These are phyloP conservation scores for Yarrowia sp. DNA, from an alignment of 805 yeast species.

Conservation along the genomic window DNA sequence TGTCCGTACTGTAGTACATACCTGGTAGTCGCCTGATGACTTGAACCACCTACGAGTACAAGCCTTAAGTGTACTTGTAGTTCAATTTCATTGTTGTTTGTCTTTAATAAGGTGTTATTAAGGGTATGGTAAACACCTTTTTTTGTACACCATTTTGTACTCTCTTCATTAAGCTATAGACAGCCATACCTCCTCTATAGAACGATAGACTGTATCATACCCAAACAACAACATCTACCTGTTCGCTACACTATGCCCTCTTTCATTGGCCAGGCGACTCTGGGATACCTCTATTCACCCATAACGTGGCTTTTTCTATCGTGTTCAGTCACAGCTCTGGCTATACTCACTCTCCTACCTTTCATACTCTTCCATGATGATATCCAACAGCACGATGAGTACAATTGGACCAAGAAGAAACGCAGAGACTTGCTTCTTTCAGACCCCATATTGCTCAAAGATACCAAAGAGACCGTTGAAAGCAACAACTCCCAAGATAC, in stretches of 20 bases:
- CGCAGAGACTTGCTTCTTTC: background rate
- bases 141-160: too few relatives aligned
- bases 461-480: background rate
- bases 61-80: too few relatives aligned
- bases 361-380: conserved; percentile 4
- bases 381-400: conserved; percentile 3
- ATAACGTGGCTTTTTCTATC: conserved; percentile 19
- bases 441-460: conserved; percentile 2
- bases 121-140: too few relatives aligned
- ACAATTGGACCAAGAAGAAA: conserved; percentile 9
- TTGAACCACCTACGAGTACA: background rate
- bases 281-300: background rate
- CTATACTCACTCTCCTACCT: conserved; percentile 11
- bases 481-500: background rate
- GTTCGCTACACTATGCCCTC: conserved; percentile 1
- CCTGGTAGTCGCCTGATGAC: too few relatives aligned
- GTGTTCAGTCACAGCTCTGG: conserved; percentile 12
- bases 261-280: background rate
- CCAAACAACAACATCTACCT: too few relatives aligned
- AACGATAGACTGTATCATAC: too few relatives aligned
- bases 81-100: too few relatives aligned
- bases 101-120: too few relatives aligned
- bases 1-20: too few relatives aligned
- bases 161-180: too few relatives aligned
- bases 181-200: too few relatives aligned